Evolutionary conservation across 106 monocot species (phyloP).

Genomic region (Xerophyta viscosa): DNA sequence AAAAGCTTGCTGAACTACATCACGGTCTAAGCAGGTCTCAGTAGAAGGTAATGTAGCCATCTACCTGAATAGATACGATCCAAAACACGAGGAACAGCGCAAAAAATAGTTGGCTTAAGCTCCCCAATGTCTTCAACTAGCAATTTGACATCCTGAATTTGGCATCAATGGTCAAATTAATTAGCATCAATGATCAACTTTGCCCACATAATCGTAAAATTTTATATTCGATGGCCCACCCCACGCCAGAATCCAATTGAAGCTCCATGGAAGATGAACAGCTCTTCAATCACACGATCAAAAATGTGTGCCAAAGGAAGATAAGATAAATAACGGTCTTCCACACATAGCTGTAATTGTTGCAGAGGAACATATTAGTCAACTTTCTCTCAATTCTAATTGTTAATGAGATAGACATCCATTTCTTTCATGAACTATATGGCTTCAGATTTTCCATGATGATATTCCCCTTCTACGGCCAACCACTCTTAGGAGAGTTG

Average conservation of each 20-base stretch:
- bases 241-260: constrained; percentile 98
- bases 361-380: too few relatives aligned
- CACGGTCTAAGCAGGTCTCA: neutral
- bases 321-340: constrained; percentile 89
- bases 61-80: constrained; percentile 88
- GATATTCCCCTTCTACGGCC: too few relatives aligned
- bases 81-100: constrained; percentile 91
- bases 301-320: constrained; percentile 95
- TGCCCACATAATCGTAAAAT: neutral
- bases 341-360: constrained; percentile 32
- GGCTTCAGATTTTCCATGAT: too few relatives aligned
- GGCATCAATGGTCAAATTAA: neutral
- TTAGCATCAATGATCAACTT: too few relatives aligned
- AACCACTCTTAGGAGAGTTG: too few relatives aligned
- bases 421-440: too few relatives aligned
- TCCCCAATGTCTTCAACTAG: constrained; percentile 80
- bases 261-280: constrained; percentile 75
- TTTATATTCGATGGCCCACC: constrained; percentile 28
- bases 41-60: neutral
- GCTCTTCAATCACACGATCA: constrained; percentile 89
- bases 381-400: too few relatives aligned
- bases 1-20: too few relatives aligned
- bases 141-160: constrained; percentile 72
- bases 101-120: constrained; percentile 82
- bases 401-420: too few relatives aligned